Conservation (phyloP, 2,329 filamentous ascomycete genomes). For the Fusarium sp. region DNA sequence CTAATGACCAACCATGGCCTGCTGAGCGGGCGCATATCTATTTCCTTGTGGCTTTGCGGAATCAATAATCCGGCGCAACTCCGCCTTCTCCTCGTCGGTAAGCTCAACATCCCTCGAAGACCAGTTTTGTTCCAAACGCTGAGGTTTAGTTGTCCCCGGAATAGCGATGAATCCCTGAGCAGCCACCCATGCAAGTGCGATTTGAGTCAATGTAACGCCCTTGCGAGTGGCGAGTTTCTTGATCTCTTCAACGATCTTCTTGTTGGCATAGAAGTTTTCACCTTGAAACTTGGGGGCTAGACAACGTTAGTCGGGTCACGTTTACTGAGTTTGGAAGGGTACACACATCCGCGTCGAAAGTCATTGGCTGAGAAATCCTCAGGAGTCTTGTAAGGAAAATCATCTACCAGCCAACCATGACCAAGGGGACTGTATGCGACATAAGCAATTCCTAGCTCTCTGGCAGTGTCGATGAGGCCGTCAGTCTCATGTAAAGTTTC, state of each 20-base stretch:
- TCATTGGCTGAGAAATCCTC: constrained; percentile 13
- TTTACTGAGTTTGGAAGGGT: too few species aligned
- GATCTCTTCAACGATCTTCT: constrained; percentile 10
- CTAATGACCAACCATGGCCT: constrained; percentile 16
- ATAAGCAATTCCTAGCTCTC: constrained; percentile 1
- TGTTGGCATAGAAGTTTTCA: constrained; percentile 15
- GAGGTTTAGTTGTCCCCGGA: constrained; percentile 13
- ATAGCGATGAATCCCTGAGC: constrained; percentile 16
- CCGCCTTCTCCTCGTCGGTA: background rate
- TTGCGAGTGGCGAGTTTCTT: constrained; percentile 2
- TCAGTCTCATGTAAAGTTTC: constrained; percentile 16
- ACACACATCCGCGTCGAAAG: constrained; percentile 3
- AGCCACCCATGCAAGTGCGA: constrained; percentile 17
- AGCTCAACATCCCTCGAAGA: background rate
- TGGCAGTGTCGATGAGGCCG: background rate
- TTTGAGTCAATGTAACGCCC: background rate
- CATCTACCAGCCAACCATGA: constrained; percentile 8
- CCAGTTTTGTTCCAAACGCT: constrained; percentile 11
- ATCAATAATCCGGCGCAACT: constrained; percentile 12
- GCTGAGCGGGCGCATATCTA: constrained; percentile 3
- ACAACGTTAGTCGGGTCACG: background rate
- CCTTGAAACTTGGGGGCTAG: constrained; percentile 8
- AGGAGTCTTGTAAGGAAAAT: constrained; percentile 2
- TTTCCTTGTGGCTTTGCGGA: background rate
- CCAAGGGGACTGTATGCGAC: constrained; percentile 10